Percentiles rank a stretch among this genome's conserved stretches.
Conservation (phyloP, 139 green algal genomes). For the Tetradesmus lagerheimii region DNA sequence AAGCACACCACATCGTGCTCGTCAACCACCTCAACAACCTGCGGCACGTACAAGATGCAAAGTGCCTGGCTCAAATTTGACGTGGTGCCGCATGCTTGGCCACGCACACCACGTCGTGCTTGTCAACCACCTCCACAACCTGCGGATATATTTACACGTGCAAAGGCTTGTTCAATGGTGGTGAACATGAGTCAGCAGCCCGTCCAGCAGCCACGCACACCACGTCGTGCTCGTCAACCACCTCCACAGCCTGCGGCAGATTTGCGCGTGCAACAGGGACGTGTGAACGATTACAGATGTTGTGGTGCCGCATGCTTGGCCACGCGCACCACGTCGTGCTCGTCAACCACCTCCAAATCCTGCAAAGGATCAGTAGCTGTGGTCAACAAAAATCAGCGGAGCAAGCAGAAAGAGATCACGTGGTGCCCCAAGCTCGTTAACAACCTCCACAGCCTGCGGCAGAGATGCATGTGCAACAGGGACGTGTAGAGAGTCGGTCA, state of each 20-base stretch:
- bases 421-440: constrained; percentile 25
- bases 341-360: constrained; percentile 67
- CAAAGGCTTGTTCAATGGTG: no score
- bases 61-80: no score
- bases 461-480: no score
- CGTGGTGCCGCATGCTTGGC: constrained; percentile 81
- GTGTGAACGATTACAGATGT: no score
- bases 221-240: constrained; percentile 72
- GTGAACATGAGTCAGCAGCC: no score
- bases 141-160: no score
- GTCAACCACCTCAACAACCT: constrained; percentile 69
- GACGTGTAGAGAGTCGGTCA: no score
- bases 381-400: no score
- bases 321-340: constrained; percentile 79
- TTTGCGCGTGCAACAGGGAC: no score
- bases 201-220: constrained; percentile 86
- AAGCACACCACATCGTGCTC: constrained; percentile 80
- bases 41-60: no score
- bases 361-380: no score
- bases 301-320: constrained; percentile 81
- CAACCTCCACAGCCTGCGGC: constrained; percentile 67
- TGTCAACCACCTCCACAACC: constrained; percentile 67
- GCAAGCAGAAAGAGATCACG: no score
- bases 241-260: constrained; percentile 68
- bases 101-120: constrained; percentile 80